phyloP scores from a whole-genome alignment of 257 asterid species.

The Solanum arcanum region DNA sequence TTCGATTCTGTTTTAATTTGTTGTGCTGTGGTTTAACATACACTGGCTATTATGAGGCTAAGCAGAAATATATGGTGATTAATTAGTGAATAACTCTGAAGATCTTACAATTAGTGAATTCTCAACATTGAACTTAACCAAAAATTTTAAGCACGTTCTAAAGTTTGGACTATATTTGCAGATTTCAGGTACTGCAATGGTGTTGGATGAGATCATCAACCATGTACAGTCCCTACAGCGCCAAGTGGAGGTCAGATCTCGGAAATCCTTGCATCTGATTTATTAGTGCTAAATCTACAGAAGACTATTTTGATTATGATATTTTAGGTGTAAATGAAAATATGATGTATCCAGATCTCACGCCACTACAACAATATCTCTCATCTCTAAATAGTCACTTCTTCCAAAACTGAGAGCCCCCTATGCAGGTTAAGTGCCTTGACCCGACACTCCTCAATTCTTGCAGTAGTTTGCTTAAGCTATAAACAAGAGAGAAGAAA shows the following conservation, averaged over 20 bases:
- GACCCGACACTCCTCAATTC: background rate
- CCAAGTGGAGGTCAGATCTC: conserved; percentile 78
- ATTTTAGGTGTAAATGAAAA: background rate
- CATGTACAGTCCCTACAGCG: conserved; percentile 88
- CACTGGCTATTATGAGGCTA: background rate
- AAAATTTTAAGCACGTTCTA: background rate
- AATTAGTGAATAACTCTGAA: background rate
- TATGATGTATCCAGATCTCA: background rate
- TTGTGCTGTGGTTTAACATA: background rate
- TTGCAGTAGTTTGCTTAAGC: background rate
- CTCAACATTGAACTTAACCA: background rate
- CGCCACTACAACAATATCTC: background rate
- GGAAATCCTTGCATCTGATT: background rate
- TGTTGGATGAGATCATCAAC: conserved; percentile 90
- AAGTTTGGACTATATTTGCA: conserved; percentile 13
- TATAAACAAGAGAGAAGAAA: background rate
- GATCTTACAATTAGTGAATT: background rate
- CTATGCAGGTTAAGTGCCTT: background rate
- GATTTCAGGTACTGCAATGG: conserved; percentile 97
- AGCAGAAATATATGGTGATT: background rate
- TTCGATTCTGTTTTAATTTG: background rate
- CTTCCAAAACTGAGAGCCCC: background rate
- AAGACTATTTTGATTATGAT: background rate
- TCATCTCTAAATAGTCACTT: background rate
- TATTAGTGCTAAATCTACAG: background rate